These are phyloP conservation scores for Aureobasidium melanogenum DNA, from an alignment of 2,329 filamentous ascomycete species.

Conservation along the genomic window DNA sequence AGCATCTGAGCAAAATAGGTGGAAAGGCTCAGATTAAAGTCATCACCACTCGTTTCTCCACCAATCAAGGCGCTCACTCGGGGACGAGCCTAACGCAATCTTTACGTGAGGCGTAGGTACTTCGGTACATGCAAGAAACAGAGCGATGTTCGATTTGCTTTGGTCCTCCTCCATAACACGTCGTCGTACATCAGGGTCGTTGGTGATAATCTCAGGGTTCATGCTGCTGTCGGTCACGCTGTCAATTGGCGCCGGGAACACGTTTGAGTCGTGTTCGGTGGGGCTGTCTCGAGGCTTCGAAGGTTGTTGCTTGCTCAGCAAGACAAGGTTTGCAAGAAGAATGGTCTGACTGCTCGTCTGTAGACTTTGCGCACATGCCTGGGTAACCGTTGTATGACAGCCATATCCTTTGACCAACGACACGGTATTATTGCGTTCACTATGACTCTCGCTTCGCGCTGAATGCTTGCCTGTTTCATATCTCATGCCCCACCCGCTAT, in stretches of 20 bases:
- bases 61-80: not conserved
- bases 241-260: not conserved
- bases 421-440: not conserved
- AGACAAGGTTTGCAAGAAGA: not conserved
- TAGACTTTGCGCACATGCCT: not conserved
- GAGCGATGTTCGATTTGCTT: slow-evolving; percentile 1
- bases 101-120: not conserved
- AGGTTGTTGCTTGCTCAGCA: not conserved
- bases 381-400: not conserved
- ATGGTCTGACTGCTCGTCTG: not conserved
- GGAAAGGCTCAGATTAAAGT: slow-evolving; percentile 4
- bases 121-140: slow-evolving; percentile 9
- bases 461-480: slow-evolving; percentile 7
- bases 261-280: not conserved
- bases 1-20: not conserved
- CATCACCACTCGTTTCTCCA: not conserved
- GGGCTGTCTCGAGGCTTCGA: not conserved
- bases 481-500: slow-evolving; percentile 6
- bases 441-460: slow-evolving; percentile 5
- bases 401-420: not conserved
- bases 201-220: slow-evolving; percentile 3
- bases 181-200: slow-evolving; percentile 3
- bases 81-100: slow-evolving; percentile 5
- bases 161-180: not conserved
- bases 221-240: not conserved